These are phyloP conservation scores for Lycium ferocissimum DNA, from an alignment of 257 asterid genomes.

Conservation along the genomic window DNA sequence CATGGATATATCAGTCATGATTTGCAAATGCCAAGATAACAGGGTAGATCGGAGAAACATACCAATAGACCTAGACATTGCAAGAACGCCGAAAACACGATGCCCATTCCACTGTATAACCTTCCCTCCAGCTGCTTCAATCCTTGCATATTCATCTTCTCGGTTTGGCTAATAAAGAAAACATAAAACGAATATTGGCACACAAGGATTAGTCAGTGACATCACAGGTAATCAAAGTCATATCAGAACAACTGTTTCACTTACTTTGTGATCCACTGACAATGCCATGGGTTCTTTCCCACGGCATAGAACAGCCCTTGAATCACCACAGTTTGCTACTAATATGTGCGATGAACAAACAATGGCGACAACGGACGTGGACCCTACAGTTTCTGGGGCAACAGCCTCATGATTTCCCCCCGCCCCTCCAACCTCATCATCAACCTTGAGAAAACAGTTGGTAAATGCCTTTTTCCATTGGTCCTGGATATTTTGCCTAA, in stretches of 20 bases:
- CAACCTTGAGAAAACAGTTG: constrained; percentile 79
- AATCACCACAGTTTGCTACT: constrained; percentile 93
- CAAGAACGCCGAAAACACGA: constrained; percentile 96
- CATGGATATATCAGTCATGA: background rate
- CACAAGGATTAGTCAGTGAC: constrained; percentile 21
- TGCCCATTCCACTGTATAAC: constrained; percentile 98
- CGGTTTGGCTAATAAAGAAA: constrained; percentile 69
- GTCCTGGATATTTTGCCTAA: constrained; percentile 53
- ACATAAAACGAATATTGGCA: constrained; percentile 33
- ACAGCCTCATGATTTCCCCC: constrained; percentile 57
- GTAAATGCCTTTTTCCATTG: constrained; percentile 74
- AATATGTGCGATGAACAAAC: constrained; percentile 95
- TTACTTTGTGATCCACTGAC: constrained; percentile 87
- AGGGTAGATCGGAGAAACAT: constrained; percentile 40
- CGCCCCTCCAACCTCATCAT: constrained; percentile 75
- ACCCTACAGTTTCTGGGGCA: constrained; percentile 93
- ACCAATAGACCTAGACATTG: constrained; percentile 98
- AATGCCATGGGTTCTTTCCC: constrained; percentile 83
- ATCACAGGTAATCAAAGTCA: constrained; percentile 24
- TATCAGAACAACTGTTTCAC: constrained; percentile 32
- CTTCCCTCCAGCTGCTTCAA: constrained; percentile 95
- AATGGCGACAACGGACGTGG: constrained; percentile 85
- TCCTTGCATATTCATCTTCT: constrained; percentile 92
- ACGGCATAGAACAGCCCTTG: constrained; percentile 94
- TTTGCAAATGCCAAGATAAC: constrained; percentile 16